Evolutionary conservation across 331 rosid species (phyloP), one percentile per base, ranked within the genome.

Genomic region (Rosa hybrid): DNA sequence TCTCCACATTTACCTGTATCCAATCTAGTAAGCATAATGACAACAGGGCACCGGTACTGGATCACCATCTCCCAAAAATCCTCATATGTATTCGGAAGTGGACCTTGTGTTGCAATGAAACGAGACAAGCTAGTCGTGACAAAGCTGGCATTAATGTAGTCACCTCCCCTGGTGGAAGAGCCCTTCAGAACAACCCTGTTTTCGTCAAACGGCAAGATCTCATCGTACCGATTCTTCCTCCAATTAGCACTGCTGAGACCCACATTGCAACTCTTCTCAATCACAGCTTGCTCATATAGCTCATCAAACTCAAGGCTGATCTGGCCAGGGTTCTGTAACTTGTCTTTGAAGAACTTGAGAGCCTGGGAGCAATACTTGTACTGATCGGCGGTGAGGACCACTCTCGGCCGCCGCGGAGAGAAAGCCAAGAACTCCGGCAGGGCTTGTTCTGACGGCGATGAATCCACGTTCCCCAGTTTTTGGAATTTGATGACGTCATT

Each of bases 41-140:
- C 83, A 45, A 87, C 93, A 78, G 97, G 99, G 81, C 99, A 90
- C 59, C 38, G 88, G 39, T 83, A 76, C 84, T 95, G 94, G 39
- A 91, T 83, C 63, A 88, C 85, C 99, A 95, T 95, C 88, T 90
- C 98, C 99, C 99, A 95, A 85, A 95, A 95, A 90, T 93, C 99
- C 86, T 93, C 96, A 4, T 78, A 95, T 2, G 99, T 95, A 81
- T 90, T 90, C 2, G 89, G 97, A 50, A 93, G 83, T 0, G 99
- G 99, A 48, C 99, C 99, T 89, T 95, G 99, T 9, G 99, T 90
- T 54, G 99, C 99, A 68, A 95, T 84, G 83, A 95, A 95, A 75
- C 77, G 87, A 27, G 99, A 90, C 72, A 1, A 4, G 45, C 27
- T 17, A 1, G 72, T 23, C 42, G 80, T 72, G 72, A 96, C 74